Conservation (phyloP, 768 basidiomycete genomes). For the Leccinum obscurum region DNA sequence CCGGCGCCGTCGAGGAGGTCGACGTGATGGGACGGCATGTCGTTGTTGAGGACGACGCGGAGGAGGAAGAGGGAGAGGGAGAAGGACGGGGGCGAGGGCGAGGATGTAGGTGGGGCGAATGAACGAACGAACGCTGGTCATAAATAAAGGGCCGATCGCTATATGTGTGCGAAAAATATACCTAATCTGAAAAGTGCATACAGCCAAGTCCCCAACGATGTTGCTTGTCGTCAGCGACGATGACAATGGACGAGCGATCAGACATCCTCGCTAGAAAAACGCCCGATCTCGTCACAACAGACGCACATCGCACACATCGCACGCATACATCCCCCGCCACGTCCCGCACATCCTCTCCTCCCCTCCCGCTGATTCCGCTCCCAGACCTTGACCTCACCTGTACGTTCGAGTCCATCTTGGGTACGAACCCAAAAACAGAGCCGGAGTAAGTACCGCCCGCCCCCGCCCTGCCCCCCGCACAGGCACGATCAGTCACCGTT, state of each 20-base stretch:
- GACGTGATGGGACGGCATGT: conserved; percentile 25
- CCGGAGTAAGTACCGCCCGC: conserved; percentile 48
- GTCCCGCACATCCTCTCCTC: conserved; percentile 34
- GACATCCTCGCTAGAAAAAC: conserved; percentile 15
- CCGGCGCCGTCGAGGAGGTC: conserved; percentile 19
- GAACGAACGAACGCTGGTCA: conserved; percentile 28
- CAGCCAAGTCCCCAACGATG: background rate
- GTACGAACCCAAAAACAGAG: conserved; percentile 19
- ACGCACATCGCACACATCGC: conserved; percentile 23
- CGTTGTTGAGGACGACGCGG: conserved; percentile 8
- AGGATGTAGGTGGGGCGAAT: conserved; percentile 11
- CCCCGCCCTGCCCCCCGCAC: conserved; percentile 18
- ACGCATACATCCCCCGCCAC: conserved; percentile 6
- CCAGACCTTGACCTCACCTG: conserved; percentile 46
- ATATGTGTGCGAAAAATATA: conserved; percentile 26
- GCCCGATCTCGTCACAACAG: conserved; percentile 21
- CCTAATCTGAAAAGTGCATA: background rate
- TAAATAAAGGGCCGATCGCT: conserved; percentile 33
- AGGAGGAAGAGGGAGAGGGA: background rate
- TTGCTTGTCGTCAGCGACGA: conserved; percentile 25
- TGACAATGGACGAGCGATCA: conserved; percentile 28
- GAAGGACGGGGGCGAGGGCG: conserved; percentile 20
- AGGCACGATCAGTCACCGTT: conserved; percentile 36
- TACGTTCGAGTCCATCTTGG: conserved; percentile 45
- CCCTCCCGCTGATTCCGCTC: conserved; percentile 54